These are phyloP conservation scores for Suhomyces kunorum DNA, from an alignment of 1,139 yeast genomes.

Conservation along the genomic window DNA sequence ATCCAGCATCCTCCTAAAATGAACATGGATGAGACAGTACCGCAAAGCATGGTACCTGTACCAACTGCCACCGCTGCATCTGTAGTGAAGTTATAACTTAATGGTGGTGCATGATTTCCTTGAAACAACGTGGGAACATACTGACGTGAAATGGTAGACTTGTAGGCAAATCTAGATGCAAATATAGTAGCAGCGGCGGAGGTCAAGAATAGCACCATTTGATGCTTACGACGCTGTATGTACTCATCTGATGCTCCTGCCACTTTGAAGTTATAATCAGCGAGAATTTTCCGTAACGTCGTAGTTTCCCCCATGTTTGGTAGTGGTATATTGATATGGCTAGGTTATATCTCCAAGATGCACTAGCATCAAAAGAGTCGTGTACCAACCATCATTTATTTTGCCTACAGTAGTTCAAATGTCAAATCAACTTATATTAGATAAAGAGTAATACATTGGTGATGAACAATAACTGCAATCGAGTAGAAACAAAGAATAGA, in stretches of 20 bases:
- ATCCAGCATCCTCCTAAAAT: conserved; percentile 81
- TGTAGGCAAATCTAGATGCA: conserved; percentile 72
- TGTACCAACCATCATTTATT: not conserved
- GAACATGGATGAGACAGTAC: conserved; percentile 70
- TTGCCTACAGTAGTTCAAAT: not conserved
- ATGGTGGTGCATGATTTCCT: conserved; percentile 83
- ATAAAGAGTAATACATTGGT: conserved; percentile 10
- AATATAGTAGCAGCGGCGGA: conserved; percentile 72
- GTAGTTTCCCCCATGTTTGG: conserved; percentile 10
- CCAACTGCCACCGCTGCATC: conserved; percentile 90
- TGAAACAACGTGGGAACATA: conserved; percentile 79
- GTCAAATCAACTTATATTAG: conserved; percentile 9
- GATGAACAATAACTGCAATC: conserved; percentile 9
- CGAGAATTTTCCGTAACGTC: conserved; percentile 10
- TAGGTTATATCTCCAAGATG: too few relatives aligned
- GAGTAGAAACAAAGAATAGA: conserved; percentile 1
- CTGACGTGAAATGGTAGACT: conserved; percentile 71
- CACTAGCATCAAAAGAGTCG: too few relatives aligned
- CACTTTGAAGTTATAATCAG: conserved; percentile 33
- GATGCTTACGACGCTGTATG: conserved; percentile 62
- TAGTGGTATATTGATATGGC: too few relatives aligned
- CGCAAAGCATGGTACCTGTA: conserved; percentile 75
- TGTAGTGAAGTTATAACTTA: conserved; percentile 67
- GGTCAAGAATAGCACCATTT: conserved; percentile 71
- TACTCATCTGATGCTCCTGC: conserved; percentile 43